These are phyloP conservation scores for Komagataella kurtzmanii DNA, from an alignment of 805 yeast genomes.

Conservation along the genomic window DNA sequence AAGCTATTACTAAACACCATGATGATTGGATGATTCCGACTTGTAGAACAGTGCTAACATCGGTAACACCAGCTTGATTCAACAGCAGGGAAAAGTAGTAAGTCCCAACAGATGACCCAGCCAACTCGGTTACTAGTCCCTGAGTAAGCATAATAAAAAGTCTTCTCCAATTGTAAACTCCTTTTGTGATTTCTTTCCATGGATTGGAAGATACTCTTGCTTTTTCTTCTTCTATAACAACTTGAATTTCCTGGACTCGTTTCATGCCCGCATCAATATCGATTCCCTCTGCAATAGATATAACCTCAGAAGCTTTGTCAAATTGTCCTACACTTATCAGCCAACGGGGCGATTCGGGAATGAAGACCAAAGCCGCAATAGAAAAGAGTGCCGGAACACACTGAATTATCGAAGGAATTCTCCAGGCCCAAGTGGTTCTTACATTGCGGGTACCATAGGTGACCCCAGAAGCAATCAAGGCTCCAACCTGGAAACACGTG, in stretches of 20 bases:
- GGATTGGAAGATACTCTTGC: conserved; percentile 7
- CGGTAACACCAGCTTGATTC: conserved; percentile 12
- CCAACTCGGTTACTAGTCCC: conserved; percentile 14
- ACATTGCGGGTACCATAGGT: conserved; percentile 15
- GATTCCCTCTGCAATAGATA: conserved; percentile 2
- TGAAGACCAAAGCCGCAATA: conserved; percentile 9
- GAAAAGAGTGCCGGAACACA: conserved; percentile 12
- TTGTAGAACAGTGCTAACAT: conserved; percentile 14
- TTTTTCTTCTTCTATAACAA: conserved; percentile 10
- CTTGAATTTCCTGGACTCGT: conserved; percentile 11
- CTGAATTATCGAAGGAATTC: conserved; percentile 15
- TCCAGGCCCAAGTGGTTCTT: conserved; percentile 16
- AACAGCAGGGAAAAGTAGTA: conserved; percentile 21
- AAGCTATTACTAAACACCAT: conserved; percentile 9
- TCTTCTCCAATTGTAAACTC: conserved; percentile 12
- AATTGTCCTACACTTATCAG: conserved; percentile 13
- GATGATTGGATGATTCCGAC: conserved; percentile 5
- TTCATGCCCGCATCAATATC: not conserved
- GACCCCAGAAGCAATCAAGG: conserved; percentile 15
- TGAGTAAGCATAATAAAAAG: conserved; percentile 14
- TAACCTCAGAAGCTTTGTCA: conserved; percentile 14
- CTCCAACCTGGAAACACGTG: conserved; percentile 16
- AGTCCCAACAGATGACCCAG: conserved; percentile 14
- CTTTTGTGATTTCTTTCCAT: conserved; percentile 11
- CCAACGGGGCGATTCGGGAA: conserved; percentile 21